Conservation (phyloP, 2,329 filamentous ascomycete species). For the Neopestalotiopsis clavispora region DNA sequence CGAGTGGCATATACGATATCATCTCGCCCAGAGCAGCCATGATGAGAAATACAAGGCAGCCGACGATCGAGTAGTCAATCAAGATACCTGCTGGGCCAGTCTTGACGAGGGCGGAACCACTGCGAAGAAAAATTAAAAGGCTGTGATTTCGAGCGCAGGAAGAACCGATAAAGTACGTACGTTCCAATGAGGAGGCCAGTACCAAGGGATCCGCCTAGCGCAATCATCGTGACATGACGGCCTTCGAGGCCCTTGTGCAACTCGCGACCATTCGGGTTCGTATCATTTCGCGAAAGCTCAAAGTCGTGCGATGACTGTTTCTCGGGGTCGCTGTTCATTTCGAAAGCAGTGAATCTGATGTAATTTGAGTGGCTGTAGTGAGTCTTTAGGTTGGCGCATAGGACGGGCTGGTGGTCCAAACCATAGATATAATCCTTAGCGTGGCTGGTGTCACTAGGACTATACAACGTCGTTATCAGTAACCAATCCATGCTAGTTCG, state of each 20-base stretch:
- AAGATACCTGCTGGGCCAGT: slow-evolving; percentile 49
- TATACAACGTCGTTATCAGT: background rate
- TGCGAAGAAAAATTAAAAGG: background rate
- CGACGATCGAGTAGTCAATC: slow-evolving; percentile 46
- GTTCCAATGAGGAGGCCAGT: slow-evolving; percentile 75
- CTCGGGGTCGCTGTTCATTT: background rate
- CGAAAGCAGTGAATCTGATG: background rate
- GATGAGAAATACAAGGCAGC: background rate
- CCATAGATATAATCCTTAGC: background rate
- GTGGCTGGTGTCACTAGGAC: background rate
- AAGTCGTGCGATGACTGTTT: background rate
- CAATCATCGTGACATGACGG: slow-evolving; percentile 41
- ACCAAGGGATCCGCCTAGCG: slow-evolving; percentile 65
- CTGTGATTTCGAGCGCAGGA: background rate
- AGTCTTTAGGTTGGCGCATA: background rate
- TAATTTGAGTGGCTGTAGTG: background rate
- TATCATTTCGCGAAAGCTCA: background rate
- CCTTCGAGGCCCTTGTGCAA: slow-evolving; percentile 30
- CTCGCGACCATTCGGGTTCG: background rate
- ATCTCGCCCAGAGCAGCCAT: slow-evolving; percentile 12
- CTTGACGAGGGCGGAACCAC: slow-evolving; percentile 43
- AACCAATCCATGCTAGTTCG: background rate
- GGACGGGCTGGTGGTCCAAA: background rate
- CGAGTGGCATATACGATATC: slow-evolving; percentile 10
- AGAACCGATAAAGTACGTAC: slow-evolving; percentile 56